Percentiles rank a stretch among this genome's conserved stretches.
Evolutionary conservation across 1,284 basidiomycete genomes (phyloP).

Genomic region (Volvariella surrecta): DNA sequence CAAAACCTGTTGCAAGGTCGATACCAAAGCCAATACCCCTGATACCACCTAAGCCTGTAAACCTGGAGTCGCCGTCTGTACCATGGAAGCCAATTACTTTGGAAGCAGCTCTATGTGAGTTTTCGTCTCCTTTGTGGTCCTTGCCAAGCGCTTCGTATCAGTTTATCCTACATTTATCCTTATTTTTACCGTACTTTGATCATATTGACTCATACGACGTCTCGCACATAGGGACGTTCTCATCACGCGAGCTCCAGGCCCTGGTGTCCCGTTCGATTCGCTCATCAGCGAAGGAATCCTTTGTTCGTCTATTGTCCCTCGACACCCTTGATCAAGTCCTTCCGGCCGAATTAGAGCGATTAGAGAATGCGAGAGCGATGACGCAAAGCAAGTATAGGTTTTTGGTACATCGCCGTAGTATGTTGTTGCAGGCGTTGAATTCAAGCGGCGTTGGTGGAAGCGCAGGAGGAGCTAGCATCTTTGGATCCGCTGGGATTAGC

Average conservation of each 20-base stretch:
- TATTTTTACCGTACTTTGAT: not conserved
- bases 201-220: not conserved
- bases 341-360: slow-evolving; percentile 46
- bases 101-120: slow-evolving; percentile 61
- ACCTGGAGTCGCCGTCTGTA: slow-evolving; percentile 48
- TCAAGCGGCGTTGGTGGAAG: too few relatives aligned
- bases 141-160: too few relatives aligned
- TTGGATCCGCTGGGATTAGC: too few relatives aligned
- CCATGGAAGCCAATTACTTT: slow-evolving; percentile 59
- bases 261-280: slow-evolving; percentile 70
- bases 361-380: slow-evolving; percentile 37
- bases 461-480: too few relatives aligned
- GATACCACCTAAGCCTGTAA: slow-evolving; percentile 35
- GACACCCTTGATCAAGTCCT: slow-evolving; percentile 52
- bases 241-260: slow-evolving; percentile 58
- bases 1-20: slow-evolving; percentile 13
- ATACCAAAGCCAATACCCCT: slow-evolving; percentile 28
- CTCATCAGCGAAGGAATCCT: slow-evolving; percentile 59
- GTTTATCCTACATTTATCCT: not conserved
- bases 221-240: slow-evolving; percentile 48
- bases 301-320: slow-evolving; percentile 58
- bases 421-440: slow-evolving; percentile 60
- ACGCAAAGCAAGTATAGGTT: slow-evolving; percentile 63
- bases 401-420: slow-evolving; percentile 57
- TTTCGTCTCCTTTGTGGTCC: slow-evolving; percentile 1